phyloP scores from a whole-genome alignment of 208 protist genomes.

The Acanthamoeba healyi region DNA sequence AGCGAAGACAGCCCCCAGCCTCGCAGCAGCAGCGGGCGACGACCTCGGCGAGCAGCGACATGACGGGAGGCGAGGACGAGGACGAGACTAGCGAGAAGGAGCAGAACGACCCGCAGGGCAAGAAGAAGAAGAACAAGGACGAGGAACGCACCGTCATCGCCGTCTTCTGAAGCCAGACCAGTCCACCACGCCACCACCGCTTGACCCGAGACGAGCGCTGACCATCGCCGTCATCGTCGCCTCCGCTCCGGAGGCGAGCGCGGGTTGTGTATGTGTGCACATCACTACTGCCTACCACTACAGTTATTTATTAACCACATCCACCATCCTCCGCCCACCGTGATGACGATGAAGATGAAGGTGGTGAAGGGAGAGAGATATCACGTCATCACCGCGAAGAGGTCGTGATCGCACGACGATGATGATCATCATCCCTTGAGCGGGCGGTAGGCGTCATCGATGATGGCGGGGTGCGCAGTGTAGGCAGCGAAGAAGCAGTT shows the following conservation, averaged over 20 bases:
- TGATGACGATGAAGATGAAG: no score
- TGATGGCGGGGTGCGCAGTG: background rate
- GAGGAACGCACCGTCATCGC: background rate
- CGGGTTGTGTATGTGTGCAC: no score
- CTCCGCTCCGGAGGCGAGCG: no score
- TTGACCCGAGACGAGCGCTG: no score
- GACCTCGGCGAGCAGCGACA: background rate
- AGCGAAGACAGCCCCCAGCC: background rate
- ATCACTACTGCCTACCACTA: no score
- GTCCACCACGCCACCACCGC: background rate
- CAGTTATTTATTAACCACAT: no score
- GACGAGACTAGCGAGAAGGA: slow-evolving; percentile 24
- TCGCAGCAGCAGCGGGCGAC: no score
- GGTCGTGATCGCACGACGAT: no score
- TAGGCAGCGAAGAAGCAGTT: background rate
- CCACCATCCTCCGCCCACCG: no score
- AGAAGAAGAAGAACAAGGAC: slow-evolving; percentile 31
- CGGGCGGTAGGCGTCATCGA: background rate
- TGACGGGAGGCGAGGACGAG: background rate
- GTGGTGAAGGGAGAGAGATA: no score
- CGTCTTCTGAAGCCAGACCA: background rate
- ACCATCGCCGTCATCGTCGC: no score
- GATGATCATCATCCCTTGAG: background rate
- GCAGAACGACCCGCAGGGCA: background rate
- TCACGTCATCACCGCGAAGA: no score